These are phyloP conservation scores for Rickenella mellea DNA, from an alignment of 768 basidiomycete species.

Conservation along the genomic window DNA sequence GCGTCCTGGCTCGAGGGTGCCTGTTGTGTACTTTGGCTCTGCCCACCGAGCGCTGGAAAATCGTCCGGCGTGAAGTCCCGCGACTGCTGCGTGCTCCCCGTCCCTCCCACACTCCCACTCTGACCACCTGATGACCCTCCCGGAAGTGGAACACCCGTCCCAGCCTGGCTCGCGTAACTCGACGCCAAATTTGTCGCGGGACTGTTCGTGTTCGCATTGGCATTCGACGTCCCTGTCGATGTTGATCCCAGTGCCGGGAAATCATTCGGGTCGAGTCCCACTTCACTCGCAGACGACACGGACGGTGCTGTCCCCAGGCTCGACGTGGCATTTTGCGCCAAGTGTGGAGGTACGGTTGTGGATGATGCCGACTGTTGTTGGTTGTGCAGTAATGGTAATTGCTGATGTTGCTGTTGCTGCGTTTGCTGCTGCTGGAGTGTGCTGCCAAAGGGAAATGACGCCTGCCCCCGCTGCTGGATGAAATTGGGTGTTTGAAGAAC, in stretches of 20 bases:
- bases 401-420: conserved; percentile 17
- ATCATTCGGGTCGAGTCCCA: conserved; percentile 77
- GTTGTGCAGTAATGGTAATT: conserved; percentile 18
- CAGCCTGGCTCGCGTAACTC: conserved; percentile 76
- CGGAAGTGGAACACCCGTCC: no score
- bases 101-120: conserved; percentile 19
- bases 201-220: conserved; percentile 18
- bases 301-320: conserved; percentile 42
- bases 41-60: conserved; percentile 79
- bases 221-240: conserved; percentile 30
- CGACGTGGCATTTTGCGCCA: conserved; percentile 38
- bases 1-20: conserved; percentile 21
- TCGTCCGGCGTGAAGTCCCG: conserved; percentile 81
- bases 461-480: conserved; percentile 53
- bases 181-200: conserved; percentile 30
- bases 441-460: conserved; percentile 57
- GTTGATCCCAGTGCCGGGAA: conserved; percentile 78
- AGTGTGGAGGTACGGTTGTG: conserved; percentile 45
- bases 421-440: conserved; percentile 34
- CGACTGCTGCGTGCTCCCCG: conserved; percentile 25
- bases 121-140: conserved; percentile 25
- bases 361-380: conserved; percentile 40
- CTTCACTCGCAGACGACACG: conserved; percentile 60
- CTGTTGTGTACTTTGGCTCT: conserved; percentile 34
- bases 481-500: conserved; percentile 54